Base-by-base conservation (phyloP, 1,139 yeast genomes). In the Suhomyces atakaporum region DNA sequence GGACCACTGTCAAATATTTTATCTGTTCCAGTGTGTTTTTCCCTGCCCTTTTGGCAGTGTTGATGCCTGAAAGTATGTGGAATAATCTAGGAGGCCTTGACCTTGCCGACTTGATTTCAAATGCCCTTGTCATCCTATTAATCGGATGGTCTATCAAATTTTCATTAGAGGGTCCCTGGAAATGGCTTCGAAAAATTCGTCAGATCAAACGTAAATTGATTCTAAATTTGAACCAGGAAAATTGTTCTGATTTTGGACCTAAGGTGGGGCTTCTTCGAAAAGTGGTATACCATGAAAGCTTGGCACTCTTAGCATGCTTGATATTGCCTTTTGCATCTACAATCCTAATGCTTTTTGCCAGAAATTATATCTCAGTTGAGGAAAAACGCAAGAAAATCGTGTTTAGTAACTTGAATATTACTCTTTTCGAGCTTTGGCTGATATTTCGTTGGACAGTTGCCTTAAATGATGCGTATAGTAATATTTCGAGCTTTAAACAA, bases 81-180 rank as follows among this genome's bases (percentile, higher is more conserved):
- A 34, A 37, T 11, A 36, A 39, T 16, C 19, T 34, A 2, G 35
- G 40, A 5, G 36, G 39, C 14, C 15, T 38, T 11, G 46, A 43
- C 21, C 21, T 45, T 2, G 44, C 55, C 8, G 51, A 49, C 32
- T 39, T 60, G 21, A 43, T 63, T 15, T 60, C 67, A 14, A 67
- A 64, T 37, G 44, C 54, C 3, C 40, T 65, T 19, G 51, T 61
- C 20, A 53, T 65, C 7, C 28, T 61, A 10, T 35, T 62, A 3
- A 54, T 63, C 2, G 53, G 64, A 9, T 56, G 60, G 55, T 48
- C 56, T 3, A 58, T 64, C 10, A 56, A 53, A 35, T 51, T 54
- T 26, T 45, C 58, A 2, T 50, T 57, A 18, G 69, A 64, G 31
- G 64, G 69, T 70, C 70, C 71, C 1, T 64, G 66, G 63, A 45